Base-by-base conservation (phyloP, 1,284 basidiomycete genomes). In the Exobasidium cylindrosporum region DNA sequence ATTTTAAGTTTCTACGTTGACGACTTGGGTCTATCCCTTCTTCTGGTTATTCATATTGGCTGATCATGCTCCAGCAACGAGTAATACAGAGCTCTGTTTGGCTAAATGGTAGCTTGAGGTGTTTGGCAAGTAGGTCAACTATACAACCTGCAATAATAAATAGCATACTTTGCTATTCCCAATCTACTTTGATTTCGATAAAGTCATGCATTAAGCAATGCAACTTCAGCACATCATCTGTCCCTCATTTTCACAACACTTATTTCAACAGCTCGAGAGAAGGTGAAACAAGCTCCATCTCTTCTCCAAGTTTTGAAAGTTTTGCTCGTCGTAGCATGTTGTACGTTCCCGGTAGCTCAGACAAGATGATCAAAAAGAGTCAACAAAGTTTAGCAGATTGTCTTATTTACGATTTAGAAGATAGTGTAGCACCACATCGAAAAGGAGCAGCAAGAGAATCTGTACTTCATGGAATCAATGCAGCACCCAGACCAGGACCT, bases 401-500 rank as follows among this genome's bases (percentile, higher is more conserved):
- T 31, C 66, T 79, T 56, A 73, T 79, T 32, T 77, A 68, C 35
- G 77, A 79, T 46, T 67, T 79, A 7, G 77, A 79, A 57, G 74
- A 79, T 47, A 72, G 72, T 35, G 76, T 78, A 0, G 77, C 76
- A 0, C 57, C 60, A 26, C 77, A 78, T 63, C 70, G 74, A 11
- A 78, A 78, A 50, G 70, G 69, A 0, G 67, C 67, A 7, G 77
- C 76, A 1, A 65, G 71, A 1, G 66, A 69, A 54, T 67, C 72
- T 47, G 76, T 78, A 0, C 64, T 73, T 1, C 66, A 77, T 6
- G 76, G 67, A 1, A 64, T 77, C 30, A 64, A 70, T 44, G 61
- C 62, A n/a, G 57, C 67, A 5, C 65, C 69, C 0, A 10, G 52
- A 17, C 30, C 45, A 17, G 63, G 62, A 11, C 69, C 76, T 0